Conservation (phyloP, 192 early-diverging fungal genomes). For the Coemansia sp. region DNA sequence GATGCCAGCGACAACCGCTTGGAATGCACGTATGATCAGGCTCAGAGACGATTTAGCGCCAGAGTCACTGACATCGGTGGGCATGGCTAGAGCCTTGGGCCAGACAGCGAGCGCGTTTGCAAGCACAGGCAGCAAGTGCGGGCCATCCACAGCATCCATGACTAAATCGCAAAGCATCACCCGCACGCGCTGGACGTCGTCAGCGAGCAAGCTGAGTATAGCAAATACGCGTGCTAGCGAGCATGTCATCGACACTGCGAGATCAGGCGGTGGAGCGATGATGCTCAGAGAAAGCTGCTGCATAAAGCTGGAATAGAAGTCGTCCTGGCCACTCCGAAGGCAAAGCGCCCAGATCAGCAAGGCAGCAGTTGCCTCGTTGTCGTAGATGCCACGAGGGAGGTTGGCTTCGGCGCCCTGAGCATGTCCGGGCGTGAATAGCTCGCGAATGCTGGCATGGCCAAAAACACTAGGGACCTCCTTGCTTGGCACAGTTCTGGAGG, state of each 20-base stretch:
- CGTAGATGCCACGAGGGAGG: slow-evolving; percentile 23
- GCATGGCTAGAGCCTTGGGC: slow-evolving; percentile 37
- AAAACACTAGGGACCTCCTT: not conserved
- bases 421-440: not conserved
- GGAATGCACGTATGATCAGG: slow-evolving; percentile 48
- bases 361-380: slow-evolving; percentile 24
- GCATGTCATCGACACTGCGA: slow-evolving; percentile 29
- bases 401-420: not conserved
- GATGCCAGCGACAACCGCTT: slow-evolving; percentile 51
- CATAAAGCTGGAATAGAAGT: slow-evolving; percentile 36
- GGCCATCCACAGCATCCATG: slow-evolving; percentile 53
- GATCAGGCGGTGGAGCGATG: slow-evolving; percentile 17
- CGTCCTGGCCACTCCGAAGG: slow-evolving; percentile 30
- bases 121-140: slow-evolving; percentile 47
- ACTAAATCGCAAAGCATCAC: slow-evolving; percentile 50
- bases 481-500: not conserved
- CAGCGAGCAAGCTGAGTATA: slow-evolving; percentile 36
- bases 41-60: slow-evolving; percentile 10
- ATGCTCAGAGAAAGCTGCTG: slow-evolving; percentile 31
- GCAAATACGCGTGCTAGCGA: slow-evolving; percentile 48
- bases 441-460: not conserved
- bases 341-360: slow-evolving; percentile 38
- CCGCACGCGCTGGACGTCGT: slow-evolving; percentile 46
- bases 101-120: slow-evolving; percentile 44
- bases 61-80: not conserved